phyloP scores from a whole-genome alignment of 2,329 filamentous ascomycete genomes.

The Ascochyta pisi region DNA sequence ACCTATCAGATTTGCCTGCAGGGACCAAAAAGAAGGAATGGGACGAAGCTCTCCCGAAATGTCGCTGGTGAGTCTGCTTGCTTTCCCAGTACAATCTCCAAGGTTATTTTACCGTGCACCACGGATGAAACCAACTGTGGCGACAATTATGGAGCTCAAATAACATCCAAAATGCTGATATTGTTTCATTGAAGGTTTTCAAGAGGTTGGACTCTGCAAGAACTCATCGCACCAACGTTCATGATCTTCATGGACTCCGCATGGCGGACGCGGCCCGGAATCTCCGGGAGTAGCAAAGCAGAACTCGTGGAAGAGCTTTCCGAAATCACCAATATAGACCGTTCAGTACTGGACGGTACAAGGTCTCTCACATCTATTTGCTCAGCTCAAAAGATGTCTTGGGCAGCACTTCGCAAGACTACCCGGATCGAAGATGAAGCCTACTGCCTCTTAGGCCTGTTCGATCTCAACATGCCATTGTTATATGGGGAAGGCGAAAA shows the following conservation, averaged over 20 bases:
- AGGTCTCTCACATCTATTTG: neutral
- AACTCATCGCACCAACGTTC: conserved; percentile 18
- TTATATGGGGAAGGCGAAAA: conserved; percentile 25
- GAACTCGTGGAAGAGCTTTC: neutral
- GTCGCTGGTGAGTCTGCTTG: too few species aligned
- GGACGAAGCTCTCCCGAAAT: too few species aligned
- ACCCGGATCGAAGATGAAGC: conserved; percentile 29
- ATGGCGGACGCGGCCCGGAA: too few species aligned
- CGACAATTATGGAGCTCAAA: too few species aligned
- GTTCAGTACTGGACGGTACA: neutral
- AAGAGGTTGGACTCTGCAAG: conserved; percentile 27
- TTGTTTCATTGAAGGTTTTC: conserved; percentile 8
- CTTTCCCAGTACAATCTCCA: too few species aligned
- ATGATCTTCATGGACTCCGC: neutral
- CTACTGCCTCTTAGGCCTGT: conserved; percentile 34
- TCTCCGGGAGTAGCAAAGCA: neutral
- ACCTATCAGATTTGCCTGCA: conserved; percentile 10
- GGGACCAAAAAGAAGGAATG: neutral
- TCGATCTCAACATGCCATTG: conserved; percentile 26
- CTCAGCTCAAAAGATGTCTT: conserved; percentile 22
- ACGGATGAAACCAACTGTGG: too few species aligned
- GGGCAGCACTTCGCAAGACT: conserved; percentile 27
- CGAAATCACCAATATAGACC: conserved; percentile 1
- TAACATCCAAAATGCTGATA: too few species aligned
- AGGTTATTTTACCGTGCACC: too few species aligned